Evolutionary conservation across 257 asterid genomes (phyloP), one percentile per base, ranked within the genome.

Genomic region (Solanum sitiens): DNA sequence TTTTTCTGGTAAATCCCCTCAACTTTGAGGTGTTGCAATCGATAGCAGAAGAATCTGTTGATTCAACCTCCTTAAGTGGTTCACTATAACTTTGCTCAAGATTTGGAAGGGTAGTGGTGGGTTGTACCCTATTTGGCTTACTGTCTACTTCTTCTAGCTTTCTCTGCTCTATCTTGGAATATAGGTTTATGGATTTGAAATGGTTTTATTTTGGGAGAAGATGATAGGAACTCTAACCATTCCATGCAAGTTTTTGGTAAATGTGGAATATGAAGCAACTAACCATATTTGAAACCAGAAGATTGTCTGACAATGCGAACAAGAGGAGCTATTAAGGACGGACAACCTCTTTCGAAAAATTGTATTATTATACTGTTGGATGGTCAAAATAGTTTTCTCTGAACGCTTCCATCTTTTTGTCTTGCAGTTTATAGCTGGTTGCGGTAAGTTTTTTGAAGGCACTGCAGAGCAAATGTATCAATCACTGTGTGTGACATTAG

Each of bases 361-460:
- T 50, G n/a, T 18, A 33, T 50, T 53, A 50, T 53, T 82, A 30
- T 80, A 47, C 85, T 18, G 86, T 30, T 50, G 70, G 68, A 50
- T 80, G 42, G 42, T 82, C 30, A 82, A 50, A 50, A 50, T 18
- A 30, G 16, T 10, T 80, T 80, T 82, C 20, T 82, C 21, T 82
- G 13, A 82, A 82, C 70, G 7, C 5, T 82, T 53, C 16, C 45
- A 20, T 82, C 45, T 82, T 13, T 82, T 82, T 50, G 45, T 79
- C 86, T 76, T 87, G 80, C 89, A 94, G 99, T 97, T 97, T 76
- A 45, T 97, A 87, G 98, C 95, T 91, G 99, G 98, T 56, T 97
- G 99, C 87, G 99, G 99, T 16, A 97, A 92, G 94, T 94, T 97
- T 88, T 95, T 94, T 56, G 98, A 97, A 91, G 98, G 99, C 93